Evolutionary conservation across 2,329 filamentous ascomycete genomes (phyloP).

Genomic region (Hawksworthiomyces lignivorus): DNA sequence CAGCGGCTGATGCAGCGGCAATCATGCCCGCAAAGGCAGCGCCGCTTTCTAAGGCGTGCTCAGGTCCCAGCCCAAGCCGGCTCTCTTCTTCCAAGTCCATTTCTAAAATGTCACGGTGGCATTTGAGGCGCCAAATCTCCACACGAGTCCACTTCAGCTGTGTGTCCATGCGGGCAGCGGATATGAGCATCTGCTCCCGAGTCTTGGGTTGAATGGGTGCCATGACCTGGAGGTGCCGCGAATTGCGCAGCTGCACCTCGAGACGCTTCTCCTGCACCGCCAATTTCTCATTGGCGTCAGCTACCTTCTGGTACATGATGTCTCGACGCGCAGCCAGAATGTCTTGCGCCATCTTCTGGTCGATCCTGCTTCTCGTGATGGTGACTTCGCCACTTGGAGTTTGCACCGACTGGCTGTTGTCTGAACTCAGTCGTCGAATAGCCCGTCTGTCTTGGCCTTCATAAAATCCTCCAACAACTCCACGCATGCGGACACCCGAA

Average conservation of each 20-base stretch:
- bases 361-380: slow-evolving; percentile 64
- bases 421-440: slow-evolving; percentile 63
- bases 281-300: slow-evolving; percentile 74
- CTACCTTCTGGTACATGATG: slow-evolving; percentile 76
- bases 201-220: slow-evolving; percentile 89
- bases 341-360: slow-evolving; percentile 76
- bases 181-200: slow-evolving; percentile 75
- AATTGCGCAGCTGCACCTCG: slow-evolving; percentile 78
- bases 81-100: slow-evolving; percentile 80
- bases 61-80: slow-evolving; percentile 28
- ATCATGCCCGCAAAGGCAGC: slow-evolving; percentile 14
- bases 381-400: slow-evolving; percentile 67
- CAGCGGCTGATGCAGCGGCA: neutral
- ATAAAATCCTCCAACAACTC: slow-evolving; percentile 75
- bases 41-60: slow-evolving; percentile 17
- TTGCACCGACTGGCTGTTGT: slow-evolving; percentile 48
- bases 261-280: slow-evolving; percentile 66
- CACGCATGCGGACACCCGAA: slow-evolving; percentile 82
- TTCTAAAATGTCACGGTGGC: slow-evolving; percentile 79
- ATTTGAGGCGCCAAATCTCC: slow-evolving; percentile 86
- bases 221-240: slow-evolving; percentile 79
- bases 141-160: slow-evolving; percentile 91
- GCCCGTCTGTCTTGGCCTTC: slow-evolving; percentile 71
- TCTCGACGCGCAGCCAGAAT: slow-evolving; percentile 75
- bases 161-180: slow-evolving; percentile 75